Percentiles rank a stretch among this genome's conserved stretches.
These are phyloP conservation scores for Sporothrix luriei DNA, from an alignment of 2,329 filamentous ascomycete species.

Conservation along the genomic window DNA sequence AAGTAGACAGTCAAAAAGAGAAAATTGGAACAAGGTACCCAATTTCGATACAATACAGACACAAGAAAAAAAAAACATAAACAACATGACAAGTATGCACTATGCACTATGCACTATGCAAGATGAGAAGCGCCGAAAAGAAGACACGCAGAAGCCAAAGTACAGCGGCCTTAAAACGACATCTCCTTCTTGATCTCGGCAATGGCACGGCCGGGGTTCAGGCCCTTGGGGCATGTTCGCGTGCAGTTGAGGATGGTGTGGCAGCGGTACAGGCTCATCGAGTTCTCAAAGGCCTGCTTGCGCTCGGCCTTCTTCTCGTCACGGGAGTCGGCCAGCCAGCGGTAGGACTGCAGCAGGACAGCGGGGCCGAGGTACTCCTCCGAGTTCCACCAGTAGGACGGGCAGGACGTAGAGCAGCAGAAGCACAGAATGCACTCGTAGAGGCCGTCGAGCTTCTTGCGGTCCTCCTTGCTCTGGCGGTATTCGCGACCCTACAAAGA, in stretches of 20 bases:
- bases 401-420: slow-evolving; percentile 98
- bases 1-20: not conserved
- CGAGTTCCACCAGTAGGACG: slow-evolving; percentile 99
- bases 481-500: slow-evolving; percentile 76
- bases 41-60: slow-evolving; percentile 23
- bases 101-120: slow-evolving; percentile 23
- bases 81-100: not conserved
- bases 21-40: slow-evolving; percentile 7
- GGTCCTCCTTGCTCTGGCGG: slow-evolving; percentile 87
- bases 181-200: slow-evolving; percentile 99
- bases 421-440: slow-evolving; percentile 99
- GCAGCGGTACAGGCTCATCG: slow-evolving; percentile 97
- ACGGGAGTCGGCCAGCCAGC: slow-evolving; percentile 93
- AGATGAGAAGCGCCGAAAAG: not conserved
- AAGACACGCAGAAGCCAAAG: not conserved
- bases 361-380: slow-evolving; percentile 98
- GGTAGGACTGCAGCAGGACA: slow-evolving; percentile 95
- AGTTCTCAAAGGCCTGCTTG: slow-evolving; percentile 92
- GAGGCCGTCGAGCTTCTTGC: slow-evolving; percentile 93
- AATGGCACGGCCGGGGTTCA: slow-evolving; percentile 94
- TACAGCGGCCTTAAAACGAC: slow-evolving; percentile 56
- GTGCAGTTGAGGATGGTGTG: slow-evolving; percentile 99
- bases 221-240: slow-evolving; percentile 93
- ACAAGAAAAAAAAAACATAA: not conserved
- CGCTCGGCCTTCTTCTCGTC: slow-evolving; percentile 87